phyloP scores from a whole-genome alignment of 176 grass and related monocot genomes.

The Oryza brachyantha region DNA sequence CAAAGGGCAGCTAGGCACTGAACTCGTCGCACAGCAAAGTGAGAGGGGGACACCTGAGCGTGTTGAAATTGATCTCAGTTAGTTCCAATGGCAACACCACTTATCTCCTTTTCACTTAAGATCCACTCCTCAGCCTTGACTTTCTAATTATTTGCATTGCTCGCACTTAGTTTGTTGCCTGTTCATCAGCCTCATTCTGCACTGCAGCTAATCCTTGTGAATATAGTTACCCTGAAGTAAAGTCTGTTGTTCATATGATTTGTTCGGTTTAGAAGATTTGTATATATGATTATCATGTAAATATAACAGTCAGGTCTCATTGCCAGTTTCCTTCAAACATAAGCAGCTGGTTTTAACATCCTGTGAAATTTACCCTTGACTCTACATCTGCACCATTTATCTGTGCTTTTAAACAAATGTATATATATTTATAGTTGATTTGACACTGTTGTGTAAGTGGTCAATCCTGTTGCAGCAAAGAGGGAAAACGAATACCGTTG shows the following conservation, averaged over 20 bases:
- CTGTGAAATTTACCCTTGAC: conserved; percentile 15
- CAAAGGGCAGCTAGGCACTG: conserved; percentile 78
- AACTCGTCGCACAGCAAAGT: conserved; percentile 68
- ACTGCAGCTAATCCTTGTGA: conserved; percentile 2
- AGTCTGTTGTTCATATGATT: conserved; percentile 23
- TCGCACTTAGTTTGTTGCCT: not conserved
- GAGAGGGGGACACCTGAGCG: conserved; percentile 70
- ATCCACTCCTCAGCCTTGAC: not conserved
- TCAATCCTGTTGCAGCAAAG: too few relatives aligned
- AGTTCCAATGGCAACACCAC: not conserved
- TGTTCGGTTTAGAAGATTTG: conserved; percentile 9
- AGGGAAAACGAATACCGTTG: too few relatives aligned
- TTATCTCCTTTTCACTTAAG: not conserved
- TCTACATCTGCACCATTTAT: not conserved
- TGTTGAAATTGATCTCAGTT: conserved; percentile 69
- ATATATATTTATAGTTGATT: not conserved
- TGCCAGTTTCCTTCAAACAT: conserved; percentile 15
- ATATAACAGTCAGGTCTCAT: conserved; percentile 34
- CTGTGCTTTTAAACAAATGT: not conserved
- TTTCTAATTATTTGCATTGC: not conserved
- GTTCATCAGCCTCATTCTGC: not conserved
- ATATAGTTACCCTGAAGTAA: conserved; percentile 8
- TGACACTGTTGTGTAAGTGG: too few relatives aligned
- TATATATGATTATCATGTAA: conserved; percentile 33
- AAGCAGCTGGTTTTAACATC: conserved; percentile 27